Evolutionary conservation across 805 yeast species (phyloP), one percentile per base, ranked within the genome.

Genomic region (Starmerella vitae): DNA sequence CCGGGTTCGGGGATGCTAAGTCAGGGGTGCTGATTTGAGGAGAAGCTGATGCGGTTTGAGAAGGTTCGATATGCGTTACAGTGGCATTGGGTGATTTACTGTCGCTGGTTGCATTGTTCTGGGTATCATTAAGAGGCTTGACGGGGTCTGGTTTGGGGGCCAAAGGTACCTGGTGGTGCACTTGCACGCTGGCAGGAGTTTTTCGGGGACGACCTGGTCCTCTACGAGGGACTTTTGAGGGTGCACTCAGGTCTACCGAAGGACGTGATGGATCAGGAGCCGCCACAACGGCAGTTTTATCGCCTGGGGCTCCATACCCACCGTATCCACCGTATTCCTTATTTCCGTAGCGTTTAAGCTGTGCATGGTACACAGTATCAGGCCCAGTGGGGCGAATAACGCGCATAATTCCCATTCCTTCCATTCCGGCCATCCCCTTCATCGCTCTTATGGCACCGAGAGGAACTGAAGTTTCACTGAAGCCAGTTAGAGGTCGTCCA

Each of bases 331-430:
- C 34, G 15, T 20, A 20, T 8, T 13, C n/a, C n/a, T n/a, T n/a
- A n/a, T n/a, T n/a, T n/a, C n/a, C n/a, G n/a, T n/a, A n/a, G n/a
- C n/a, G n/a, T 22, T 12, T 22, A 7, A 22, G 10, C 12, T 7
- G 12, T 7, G 26, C 7, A 22, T 22, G 12, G 12, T 12, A 22
- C 26, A 12, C 10, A 22, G 26, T 22, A 12, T 31, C 14, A 19
- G 17, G 5, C 4, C 26, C 34, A 14, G 6, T 10, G 20, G 32
- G 32, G 8, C 32, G 18, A 8, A 9, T 31, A 7, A 31, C 34
- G 22, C 34, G 34, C 34, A 31, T 31, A 20, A 31, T 31, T 13
- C 34, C 34, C 34, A 31, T 31, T 10, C 34, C 34, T n/a, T 31
- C 34, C 34, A 31, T 31, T 15, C 34, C 34, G n/a, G 34, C 25